phyloP scores from a whole-genome alignment of 139 green algal genomes.

The Yamagishiella unicocca region DNA sequence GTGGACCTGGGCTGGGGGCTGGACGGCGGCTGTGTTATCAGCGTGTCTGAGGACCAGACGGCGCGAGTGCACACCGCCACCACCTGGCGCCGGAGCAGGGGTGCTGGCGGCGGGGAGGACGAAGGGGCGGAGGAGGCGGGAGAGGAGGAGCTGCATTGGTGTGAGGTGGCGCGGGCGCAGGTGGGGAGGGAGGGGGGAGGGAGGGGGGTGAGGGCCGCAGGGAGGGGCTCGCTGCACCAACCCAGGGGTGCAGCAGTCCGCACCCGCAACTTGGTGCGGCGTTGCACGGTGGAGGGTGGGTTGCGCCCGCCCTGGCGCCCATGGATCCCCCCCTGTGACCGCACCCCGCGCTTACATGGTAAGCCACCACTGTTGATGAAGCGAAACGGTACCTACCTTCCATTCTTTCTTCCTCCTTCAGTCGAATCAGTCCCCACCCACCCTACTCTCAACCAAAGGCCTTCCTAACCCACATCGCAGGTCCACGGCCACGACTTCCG shows the following conservation, averaged over 20 bases:
- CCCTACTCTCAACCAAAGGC: too few species aligned
- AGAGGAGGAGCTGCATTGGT: conserved; percentile 75
- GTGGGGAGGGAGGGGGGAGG: conserved; percentile 19
- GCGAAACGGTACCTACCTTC: too few species aligned
- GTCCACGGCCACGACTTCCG: conserved; percentile 97
- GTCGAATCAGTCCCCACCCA: too few species aligned
- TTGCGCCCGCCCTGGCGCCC: too few species aligned
- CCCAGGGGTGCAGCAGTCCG: not conserved
- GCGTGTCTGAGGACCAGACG: conserved; percentile 86
- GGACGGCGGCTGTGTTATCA: conserved; percentile 79
- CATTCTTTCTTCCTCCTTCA: too few species aligned
- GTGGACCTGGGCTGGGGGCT: conserved; percentile 84
- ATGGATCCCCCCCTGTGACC: too few species aligned
- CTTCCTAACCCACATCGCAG: too few species aligned
- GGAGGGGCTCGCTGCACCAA: too few species aligned
- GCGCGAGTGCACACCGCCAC: conserved; percentile 70
- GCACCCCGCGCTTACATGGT: too few species aligned
- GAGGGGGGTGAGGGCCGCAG: not conserved
- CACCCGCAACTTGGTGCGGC: too few species aligned
- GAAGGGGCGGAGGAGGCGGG: not conserved
- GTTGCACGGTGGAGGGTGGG: too few species aligned
- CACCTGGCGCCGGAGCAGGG: not conserved
- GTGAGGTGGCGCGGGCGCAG: conserved; percentile 93
- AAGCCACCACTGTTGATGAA: too few species aligned
- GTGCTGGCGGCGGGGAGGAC: not conserved